These are phyloP conservation scores for Rhizomucor pusillus DNA, from an alignment of 371 early-diverging fungal species.

Conservation along the genomic window DNA sequence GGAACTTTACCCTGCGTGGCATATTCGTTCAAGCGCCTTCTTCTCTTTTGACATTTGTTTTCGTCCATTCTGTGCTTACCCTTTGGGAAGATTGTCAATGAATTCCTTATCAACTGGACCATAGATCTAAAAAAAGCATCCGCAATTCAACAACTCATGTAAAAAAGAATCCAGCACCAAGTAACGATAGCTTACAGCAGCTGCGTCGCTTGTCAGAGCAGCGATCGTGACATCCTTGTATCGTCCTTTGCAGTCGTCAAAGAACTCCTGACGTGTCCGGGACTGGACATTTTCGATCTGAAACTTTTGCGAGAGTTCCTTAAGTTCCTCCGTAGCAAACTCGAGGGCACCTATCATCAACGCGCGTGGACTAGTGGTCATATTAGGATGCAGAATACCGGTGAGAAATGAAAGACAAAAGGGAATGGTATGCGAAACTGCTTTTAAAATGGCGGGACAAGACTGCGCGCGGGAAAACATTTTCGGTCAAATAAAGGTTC, in stretches of 20 bases:
- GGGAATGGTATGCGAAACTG: too few relatives aligned
- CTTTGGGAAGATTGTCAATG: conserved; percentile 25
- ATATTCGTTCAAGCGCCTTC: not conserved
- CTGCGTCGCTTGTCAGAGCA: conserved; percentile 24
- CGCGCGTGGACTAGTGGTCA: too few relatives aligned
- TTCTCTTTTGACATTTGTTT: not conserved
- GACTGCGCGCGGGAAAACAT: too few relatives aligned
- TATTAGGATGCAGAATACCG: too few relatives aligned
- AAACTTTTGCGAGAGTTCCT: conserved; percentile 17
- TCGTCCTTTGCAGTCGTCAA: conserved; percentile 30
- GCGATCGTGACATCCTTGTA: conserved; percentile 32
- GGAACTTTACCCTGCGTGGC: conserved; percentile 22
- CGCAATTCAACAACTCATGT: not conserved
- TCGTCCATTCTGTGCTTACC: conserved; percentile 5
- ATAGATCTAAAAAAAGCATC: not conserved
- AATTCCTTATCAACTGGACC: conserved; percentile 37
- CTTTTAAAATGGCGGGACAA: too few relatives aligned
- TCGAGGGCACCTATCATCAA: conserved; percentile 33
- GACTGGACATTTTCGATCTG: conserved; percentile 26
- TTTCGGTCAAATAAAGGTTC: too few relatives aligned
- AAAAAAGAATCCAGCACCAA: too few relatives aligned
- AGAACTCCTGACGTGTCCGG: conserved; percentile 31
- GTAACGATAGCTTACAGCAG: not conserved
- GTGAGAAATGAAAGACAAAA: too few relatives aligned
- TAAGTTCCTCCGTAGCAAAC: conserved; percentile 27